Evolutionary conservation across 2,329 filamentous ascomycete genomes (phyloP).

Genomic region (Alternaria burnsii): DNA sequence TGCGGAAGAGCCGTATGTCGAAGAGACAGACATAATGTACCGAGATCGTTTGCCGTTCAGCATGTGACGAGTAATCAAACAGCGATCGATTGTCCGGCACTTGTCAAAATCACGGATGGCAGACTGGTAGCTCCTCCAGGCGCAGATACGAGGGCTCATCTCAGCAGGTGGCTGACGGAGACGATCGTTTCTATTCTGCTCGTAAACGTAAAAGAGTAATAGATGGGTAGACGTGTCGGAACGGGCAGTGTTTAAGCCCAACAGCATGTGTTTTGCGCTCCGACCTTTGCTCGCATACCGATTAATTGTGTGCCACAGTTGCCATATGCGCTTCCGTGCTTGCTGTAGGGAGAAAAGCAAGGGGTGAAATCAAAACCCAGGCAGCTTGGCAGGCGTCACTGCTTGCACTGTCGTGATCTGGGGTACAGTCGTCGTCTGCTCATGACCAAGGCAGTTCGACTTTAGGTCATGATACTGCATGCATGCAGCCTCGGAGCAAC

Average conservation of each 20-base stretch:
- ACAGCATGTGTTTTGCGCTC: not conserved
- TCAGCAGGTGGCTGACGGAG: slow-evolving; percentile 7
- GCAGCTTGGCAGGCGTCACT: not conserved
- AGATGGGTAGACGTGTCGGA: not conserved
- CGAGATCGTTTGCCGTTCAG: slow-evolving; percentile 6
- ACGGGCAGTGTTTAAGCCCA: not conserved
- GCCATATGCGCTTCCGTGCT: slow-evolving; percentile 20
- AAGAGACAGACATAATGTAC: not conserved
- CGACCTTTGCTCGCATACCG: slow-evolving; percentile 3
- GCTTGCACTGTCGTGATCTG: slow-evolving; percentile 17
- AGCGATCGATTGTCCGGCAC: slow-evolving; percentile 13
- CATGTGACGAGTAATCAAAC: slow-evolving; percentile 10
- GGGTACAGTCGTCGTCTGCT: slow-evolving; percentile 17
- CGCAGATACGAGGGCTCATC: slow-evolving; percentile 19
- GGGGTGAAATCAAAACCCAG: slow-evolving; percentile 8
- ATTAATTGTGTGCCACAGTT: slow-evolving; percentile 9
- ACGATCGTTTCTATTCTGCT: slow-evolving; percentile 7
- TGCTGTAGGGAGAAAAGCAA: slow-evolving; percentile 29
- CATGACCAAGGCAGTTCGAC: slow-evolving; percentile 9
- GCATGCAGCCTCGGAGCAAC: slow-evolving; percentile 14
- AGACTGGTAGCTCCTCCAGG: slow-evolving; percentile 21
- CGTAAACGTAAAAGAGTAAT: slow-evolving; percentile 3
- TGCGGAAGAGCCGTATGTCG: not conserved
- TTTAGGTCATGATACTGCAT: slow-evolving; percentile 19
- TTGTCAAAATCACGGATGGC: slow-evolving; percentile 9